Conservation (phyloP, 345 rosid species). For the Eucalyptus polyanthemos region DNA sequence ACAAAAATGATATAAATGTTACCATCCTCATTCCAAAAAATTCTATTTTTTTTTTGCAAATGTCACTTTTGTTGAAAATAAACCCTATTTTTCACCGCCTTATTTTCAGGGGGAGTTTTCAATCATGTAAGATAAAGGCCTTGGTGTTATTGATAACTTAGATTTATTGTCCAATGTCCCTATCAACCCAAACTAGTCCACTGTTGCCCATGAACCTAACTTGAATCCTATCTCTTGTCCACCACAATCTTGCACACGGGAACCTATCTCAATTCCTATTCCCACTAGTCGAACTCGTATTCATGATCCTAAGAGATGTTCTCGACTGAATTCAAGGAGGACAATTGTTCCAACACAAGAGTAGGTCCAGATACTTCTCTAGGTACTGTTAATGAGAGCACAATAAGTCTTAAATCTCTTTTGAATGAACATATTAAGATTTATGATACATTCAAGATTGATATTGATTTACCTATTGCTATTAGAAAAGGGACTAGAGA, state of each 20-base stretch:
- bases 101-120: neutral
- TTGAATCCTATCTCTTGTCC: neutral
- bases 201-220: neutral
- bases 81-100: neutral
- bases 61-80: neutral
- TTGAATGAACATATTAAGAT: neutral
- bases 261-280: neutral
- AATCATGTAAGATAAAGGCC: neutral
- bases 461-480: neutral
- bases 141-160: neutral
- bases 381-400: neutral
- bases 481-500: neutral
- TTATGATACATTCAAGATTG: neutral
- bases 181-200: neutral
- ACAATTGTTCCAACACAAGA: neutral
- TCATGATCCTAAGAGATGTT: neutral
- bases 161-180: neutral
- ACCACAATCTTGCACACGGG: neutral
- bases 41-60: fast-evolving
- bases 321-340: neutral
- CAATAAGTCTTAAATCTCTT: neutral
- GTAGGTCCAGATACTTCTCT: neutral
- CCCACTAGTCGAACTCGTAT: neutral
- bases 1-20: neutral
- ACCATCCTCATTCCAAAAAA: neutral